Evolutionary conservation across 805 yeast genomes (phyloP).

Genomic region (Diddensiella santjacobensis): DNA sequence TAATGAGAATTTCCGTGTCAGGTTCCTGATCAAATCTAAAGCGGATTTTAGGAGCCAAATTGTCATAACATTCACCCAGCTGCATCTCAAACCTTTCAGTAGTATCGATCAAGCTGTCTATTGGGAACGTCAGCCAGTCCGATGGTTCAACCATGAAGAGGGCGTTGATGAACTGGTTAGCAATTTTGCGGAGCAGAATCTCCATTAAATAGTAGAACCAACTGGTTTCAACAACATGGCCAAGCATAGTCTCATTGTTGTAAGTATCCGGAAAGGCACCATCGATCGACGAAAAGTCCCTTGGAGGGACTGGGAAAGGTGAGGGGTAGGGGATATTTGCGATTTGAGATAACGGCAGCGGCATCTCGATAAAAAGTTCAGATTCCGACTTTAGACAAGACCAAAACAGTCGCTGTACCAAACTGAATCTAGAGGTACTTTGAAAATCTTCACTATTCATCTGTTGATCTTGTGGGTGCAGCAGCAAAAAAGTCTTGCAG

Average conservation of each 20-base stretch:
- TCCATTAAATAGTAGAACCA: conserved; percentile 20
- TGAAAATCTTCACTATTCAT: neutral
- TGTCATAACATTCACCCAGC: conserved; percentile 17
- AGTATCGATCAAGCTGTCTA: conserved; percentile 13
- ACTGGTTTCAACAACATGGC: conserved; percentile 15
- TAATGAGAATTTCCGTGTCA: conserved; percentile 11
- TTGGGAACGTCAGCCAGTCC: conserved; percentile 13
- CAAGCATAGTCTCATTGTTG: conserved; percentile 12
- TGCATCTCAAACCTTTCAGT: conserved; percentile 16
- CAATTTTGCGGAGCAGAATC: conserved; percentile 14
- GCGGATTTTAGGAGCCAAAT: conserved; percentile 16
- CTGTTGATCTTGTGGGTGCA: conserved; percentile 5
- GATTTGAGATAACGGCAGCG: conserved; percentile 16
- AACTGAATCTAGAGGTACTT: conserved; percentile 8
- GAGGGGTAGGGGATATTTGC: conserved; percentile 19
- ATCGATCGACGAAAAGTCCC: conserved; percentile 11
- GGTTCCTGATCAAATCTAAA: conserved; percentile 16
- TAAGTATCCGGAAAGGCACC: conserved; percentile 12
- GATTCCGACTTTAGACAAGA: conserved; percentile 20
- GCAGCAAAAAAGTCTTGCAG: conserved; percentile 13
- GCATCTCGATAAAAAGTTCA: conserved; percentile 16
- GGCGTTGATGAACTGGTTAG: conserved; percentile 15
- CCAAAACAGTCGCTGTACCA: conserved; percentile 21
- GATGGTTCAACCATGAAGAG: conserved; percentile 14
- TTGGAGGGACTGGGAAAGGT: conserved; percentile 19